Evolutionary conservation across 352 stramenopile genomes (phyloP), one percentile per base, ranked within the genome.

Genomic region (Blastocystis sp.): DNA sequence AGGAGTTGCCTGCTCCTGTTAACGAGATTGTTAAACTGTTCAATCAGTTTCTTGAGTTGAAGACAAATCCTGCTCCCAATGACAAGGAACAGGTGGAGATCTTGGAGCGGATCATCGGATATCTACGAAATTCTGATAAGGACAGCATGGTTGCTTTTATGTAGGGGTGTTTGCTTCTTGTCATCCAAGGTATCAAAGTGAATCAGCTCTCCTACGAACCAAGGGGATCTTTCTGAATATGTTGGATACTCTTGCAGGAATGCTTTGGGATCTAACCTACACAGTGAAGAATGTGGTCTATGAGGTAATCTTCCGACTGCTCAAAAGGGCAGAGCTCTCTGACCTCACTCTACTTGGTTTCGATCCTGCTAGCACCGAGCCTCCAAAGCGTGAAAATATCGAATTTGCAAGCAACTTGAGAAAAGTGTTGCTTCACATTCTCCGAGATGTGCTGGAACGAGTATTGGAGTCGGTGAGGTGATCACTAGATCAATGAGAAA

Each of bases 261-360:
- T 26, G 0, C n/a, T 89, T 20, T 89, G 66, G 63, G 78, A 89
- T 45, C 55, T 89, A 26, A 89, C 34, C 37, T 89, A 89, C 47
- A 79, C 63, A n/a, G 78, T 89, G 5, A 89, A 89, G 50, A 89
- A 89, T 43, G 78, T 89, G 8, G 63, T 79, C 13, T 89, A 76
- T 43, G 78, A 89, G 34, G 41, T 89, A 8, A 89, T 89, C 34
- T 89, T 89, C 78, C 78, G 78, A n/a, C 78, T 89, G 45, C 64
- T 89, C 26, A 76, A 79, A 34, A 56, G 78, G 9, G 59, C 37
- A 39, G 78, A 89, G 37, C 78, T 89, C 34, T 76, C 63, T 0
- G 78, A 89, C 41, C 34, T 89, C 18, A 63, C 66, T 18, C 78
- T 89, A 30, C 34, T 89, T 24, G 78, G 78, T 78, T 85, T 85